Evolutionary conservation across 169 alveolate genomes (phyloP), one percentile per base, ranked within the genome.

Genomic region (Eimeria brunetti): DNA sequence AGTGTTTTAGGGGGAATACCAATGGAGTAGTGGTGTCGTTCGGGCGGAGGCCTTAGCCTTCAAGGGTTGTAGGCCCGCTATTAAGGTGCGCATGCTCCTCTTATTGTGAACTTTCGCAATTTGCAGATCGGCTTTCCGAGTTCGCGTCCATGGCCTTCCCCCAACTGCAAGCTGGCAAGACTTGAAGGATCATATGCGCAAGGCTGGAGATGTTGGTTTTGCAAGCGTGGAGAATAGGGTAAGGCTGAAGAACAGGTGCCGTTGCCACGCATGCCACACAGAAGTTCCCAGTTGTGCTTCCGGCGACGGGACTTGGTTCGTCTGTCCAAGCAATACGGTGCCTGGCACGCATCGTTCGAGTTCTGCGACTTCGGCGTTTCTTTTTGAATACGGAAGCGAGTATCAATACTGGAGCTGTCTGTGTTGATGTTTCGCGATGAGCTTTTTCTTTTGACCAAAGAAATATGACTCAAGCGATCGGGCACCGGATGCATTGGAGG

Each of bases 121-220:
- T 56, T 30, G 33, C 96, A 97, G 98, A 56, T 96, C 98, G 44
- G 98, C 97, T 30, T 96, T 95, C 88, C 97, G 98, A 36, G 93
- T 97, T 67, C 94, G 95, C 78, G 97, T 97, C 56, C 91, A 88
- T 73, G 97, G 97, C 96, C 88, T 97, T 51, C 98, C 98, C 60
- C 97, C 97, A 27, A 95, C 96, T 81, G 97, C 97, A 83, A 93
- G 97, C 67, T 97, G 98, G 98, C 98, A 97, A 73, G 98, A 97
- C 80, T 95, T 97, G 86, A 97, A 97, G 96, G 98, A 97, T 90
- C 97, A 97, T 94, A 96, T 97, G 97, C 85, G 98, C 85, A 96
- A 88, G 89, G 96, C 97, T 76, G 98, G 98, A 58, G 97, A 97
- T 58, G 98, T 97, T 44, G 98, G 98, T 44, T 97, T 95, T 95